A percentile compares a stretch with the other conserved stretches of the same genome.
Conservation (phyloP, 2,329 filamentous ascomycete species). For the Ilyonectria sp. region DNA sequence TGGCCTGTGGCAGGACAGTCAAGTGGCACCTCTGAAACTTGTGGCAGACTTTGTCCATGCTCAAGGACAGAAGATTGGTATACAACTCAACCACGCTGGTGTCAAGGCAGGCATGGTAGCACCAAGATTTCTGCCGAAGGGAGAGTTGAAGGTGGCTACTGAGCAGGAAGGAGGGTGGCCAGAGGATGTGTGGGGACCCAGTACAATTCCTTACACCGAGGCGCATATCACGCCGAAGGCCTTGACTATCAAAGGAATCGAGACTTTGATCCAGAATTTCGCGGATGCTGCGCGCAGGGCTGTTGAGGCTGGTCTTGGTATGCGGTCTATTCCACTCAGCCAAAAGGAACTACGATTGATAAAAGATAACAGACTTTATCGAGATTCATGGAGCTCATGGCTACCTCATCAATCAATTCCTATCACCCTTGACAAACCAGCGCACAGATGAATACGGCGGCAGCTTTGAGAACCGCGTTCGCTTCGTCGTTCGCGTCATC, state of each 20-base stretch:
- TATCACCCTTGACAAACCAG: constrained; percentile 78
- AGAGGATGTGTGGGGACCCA: constrained; percentile 61
- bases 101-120: constrained; percentile 71
- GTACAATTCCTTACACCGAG: constrained; percentile 67
- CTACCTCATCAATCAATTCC: constrained; percentile 80
- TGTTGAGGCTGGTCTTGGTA: constrained; percentile 76
- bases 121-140: constrained; percentile 46
- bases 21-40: constrained; percentile 71
- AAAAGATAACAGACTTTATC: constrained; percentile 50
- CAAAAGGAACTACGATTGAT: no score
- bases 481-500: constrained; percentile 78
- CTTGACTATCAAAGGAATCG: constrained; percentile 76
- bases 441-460: constrained; percentile 78
- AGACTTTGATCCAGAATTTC: constrained; percentile 72
- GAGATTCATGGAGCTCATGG: constrained; percentile 87
- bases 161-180: constrained; percentile 67
- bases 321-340: constrained; percentile 38
- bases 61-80: constrained; percentile 75
- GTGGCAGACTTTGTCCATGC: constrained; percentile 74
- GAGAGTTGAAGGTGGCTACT: constrained; percentile 72
- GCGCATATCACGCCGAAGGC: constrained; percentile 72
- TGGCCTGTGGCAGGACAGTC: constrained; percentile 80
- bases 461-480: constrained; percentile 78
- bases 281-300: constrained; percentile 69
- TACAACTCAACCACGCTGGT: constrained; percentile 84